These are phyloP conservation scores for Rubia yunnanensis DNA, from an alignment of 257 asterid species.

Conservation along the genomic window DNA sequence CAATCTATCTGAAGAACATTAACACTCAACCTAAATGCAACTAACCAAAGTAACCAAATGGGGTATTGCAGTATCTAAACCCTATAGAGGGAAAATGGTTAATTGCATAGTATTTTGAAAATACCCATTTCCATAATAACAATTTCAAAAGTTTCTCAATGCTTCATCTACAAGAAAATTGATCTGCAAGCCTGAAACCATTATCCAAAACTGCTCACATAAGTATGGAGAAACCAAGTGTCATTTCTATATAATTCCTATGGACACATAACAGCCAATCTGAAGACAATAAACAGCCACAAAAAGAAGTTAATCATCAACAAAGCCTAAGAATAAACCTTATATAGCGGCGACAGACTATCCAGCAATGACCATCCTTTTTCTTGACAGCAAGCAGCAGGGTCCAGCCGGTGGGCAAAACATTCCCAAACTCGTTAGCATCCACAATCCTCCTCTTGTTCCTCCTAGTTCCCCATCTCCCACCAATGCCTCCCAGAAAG, in stretches of 20 bases:
- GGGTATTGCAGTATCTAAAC: background rate
- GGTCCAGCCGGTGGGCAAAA: conserved; percentile 72
- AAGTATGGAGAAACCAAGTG: background rate
- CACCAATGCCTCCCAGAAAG: conserved; percentile 45
- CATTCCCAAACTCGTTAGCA: conserved; percentile 56
- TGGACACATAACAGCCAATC: background rate
- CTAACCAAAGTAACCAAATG: background rate
- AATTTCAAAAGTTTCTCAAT: background rate
- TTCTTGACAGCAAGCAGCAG: conserved; percentile 56
- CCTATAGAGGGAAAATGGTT: background rate
- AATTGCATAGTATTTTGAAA: background rate
- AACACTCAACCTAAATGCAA: background rate
- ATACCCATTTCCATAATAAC: background rate
- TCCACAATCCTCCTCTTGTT: conserved; percentile 74
- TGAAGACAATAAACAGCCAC: background rate
- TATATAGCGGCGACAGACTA: conserved; percentile 68
- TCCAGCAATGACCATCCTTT: conserved; percentile 48
- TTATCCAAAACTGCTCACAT: background rate
- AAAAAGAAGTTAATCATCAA: background rate
- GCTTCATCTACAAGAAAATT: background rate
- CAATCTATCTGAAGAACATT: background rate
- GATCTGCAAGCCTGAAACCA: background rate
- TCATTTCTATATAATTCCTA: background rate
- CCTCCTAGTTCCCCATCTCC: conserved; percentile 78
- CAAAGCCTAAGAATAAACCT: conserved; percentile 34